phyloP scores from a whole-genome alignment of 2,329 filamentous ascomycete genomes.

The Alternaria ventricosa region DNA sequence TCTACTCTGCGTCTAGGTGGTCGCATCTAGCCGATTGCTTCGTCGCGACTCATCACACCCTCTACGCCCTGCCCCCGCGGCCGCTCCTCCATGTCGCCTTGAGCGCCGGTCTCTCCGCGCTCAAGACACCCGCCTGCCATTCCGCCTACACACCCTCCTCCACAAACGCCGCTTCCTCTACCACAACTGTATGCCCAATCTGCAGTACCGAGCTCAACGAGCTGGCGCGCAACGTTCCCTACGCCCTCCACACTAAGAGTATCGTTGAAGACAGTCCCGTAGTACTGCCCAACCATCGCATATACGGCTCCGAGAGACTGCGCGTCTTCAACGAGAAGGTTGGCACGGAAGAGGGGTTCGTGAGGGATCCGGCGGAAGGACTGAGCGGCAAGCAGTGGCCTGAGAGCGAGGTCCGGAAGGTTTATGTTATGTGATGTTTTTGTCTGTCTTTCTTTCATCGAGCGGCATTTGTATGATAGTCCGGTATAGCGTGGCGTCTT shows the following conservation, averaged over 20 bases:
- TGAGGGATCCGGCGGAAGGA: slow-evolving; percentile 75
- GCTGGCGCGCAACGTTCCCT: slow-evolving; percentile 85
- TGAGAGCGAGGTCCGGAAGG: slow-evolving; percentile 74
- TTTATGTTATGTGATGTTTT: slow-evolving; percentile 76
- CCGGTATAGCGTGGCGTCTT: slow-evolving; percentile 5
- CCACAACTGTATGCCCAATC: slow-evolving; percentile 84
- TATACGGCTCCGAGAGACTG: slow-evolving; percentile 79
- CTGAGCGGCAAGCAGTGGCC: slow-evolving; percentile 60
- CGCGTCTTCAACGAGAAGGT: slow-evolving; percentile 80
- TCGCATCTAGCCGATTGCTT: slow-evolving; percentile 78
- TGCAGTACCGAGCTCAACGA: slow-evolving; percentile 95
- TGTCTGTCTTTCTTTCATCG: background rate
- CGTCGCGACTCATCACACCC: slow-evolving; percentile 81
- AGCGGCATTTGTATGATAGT: background rate
- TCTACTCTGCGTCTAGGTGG: slow-evolving; percentile 81
- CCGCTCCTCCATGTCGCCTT: slow-evolving; percentile 91
- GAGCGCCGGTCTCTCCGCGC: slow-evolving; percentile 86
- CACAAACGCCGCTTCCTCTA: slow-evolving; percentile 64
- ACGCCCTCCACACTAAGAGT: slow-evolving; percentile 93
- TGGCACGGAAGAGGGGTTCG: slow-evolving; percentile 67
- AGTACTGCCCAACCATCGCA: slow-evolving; percentile 83
- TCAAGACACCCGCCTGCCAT: slow-evolving; percentile 96
- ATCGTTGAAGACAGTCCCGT: slow-evolving; percentile 87
- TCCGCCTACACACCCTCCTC: slow-evolving; percentile 66
- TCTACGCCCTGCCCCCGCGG: slow-evolving; percentile 80